phyloP scores from a whole-genome alignment of 768 basidiomycete genomes.

The Lentinula lateritia region DNA sequence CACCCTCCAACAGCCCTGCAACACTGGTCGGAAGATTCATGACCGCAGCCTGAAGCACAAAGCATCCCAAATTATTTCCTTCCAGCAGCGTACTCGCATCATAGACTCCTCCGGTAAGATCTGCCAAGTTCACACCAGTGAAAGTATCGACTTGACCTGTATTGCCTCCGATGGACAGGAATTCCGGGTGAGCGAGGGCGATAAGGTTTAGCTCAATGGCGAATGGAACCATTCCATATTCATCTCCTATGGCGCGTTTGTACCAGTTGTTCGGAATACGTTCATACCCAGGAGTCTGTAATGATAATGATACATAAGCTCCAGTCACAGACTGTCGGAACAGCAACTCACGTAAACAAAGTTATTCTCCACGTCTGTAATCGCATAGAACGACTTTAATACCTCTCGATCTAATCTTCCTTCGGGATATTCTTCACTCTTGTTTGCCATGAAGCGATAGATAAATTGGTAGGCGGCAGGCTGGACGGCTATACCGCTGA shows the following conservation, averaged over 20 bases:
- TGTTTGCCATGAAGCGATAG: constrained; percentile 2
- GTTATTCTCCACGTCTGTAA: background rate
- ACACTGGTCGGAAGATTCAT: background rate
- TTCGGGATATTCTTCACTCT: constrained; percentile 3
- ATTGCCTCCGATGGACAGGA: constrained; percentile 7
- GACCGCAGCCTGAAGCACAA: background rate
- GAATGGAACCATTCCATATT: background rate
- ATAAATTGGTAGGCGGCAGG: constrained; percentile 1
- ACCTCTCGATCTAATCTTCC: background rate
- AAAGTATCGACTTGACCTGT: constrained; percentile 1
- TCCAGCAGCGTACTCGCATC: background rate
- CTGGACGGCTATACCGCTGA: background rate
- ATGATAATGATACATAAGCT: background rate
- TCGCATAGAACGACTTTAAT: constrained; percentile 2
- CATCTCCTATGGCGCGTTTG: constrained; percentile 2
- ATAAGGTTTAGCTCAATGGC: background rate
- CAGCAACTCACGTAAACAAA: background rate
- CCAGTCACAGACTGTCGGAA: background rate
- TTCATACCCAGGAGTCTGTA: background rate
- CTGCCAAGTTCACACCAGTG: background rate
- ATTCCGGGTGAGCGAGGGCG: constrained; percentile 2
- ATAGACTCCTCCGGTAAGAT: constrained; percentile 5
- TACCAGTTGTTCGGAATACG: constrained; percentile 7
- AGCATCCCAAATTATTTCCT: background rate
- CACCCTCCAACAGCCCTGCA: background rate